Evolutionary conservation across 495 filamentous ascomycete species (phyloP), one percentile per base, ranked within the genome.

Genomic region (Penicillium malachiteum): DNA sequence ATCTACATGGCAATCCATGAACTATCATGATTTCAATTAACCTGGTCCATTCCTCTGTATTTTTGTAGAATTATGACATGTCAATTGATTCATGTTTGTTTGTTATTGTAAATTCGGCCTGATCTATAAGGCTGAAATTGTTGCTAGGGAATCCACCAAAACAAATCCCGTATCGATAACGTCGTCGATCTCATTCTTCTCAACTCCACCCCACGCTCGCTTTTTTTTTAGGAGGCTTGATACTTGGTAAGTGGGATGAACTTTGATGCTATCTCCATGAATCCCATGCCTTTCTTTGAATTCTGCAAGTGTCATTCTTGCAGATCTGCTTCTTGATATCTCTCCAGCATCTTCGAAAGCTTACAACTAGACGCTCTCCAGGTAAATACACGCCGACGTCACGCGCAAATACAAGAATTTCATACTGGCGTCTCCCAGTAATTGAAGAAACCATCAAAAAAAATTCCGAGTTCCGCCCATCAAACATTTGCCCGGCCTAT

Each of bases 121-220:
- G 16, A 17, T 54, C 64, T 60, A 10, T 66, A 14, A 66, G 60
- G 64, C 64, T 13, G 2, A 3, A 6, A 11, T 32, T 40, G 65
- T 67, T 67, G 65, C 65, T 59, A 35, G 62, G 65, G 60, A 57
- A 54, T 52, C 52, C 40, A 49, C 48, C 35, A 59, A 67, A 67
- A 62, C 58, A 67, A 60, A 63, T n/a, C 50, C 44, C 53, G 58
- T 52, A 67, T 65, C 56, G 65, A 67, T 67, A 67, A 65, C 58
- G 59, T 31, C 38, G 46, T 35, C 55, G 37, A 54, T 54, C 52
- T 46, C 47, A 37, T 42, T 49, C 50, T 58, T 55, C 48, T 57
- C 56, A 63, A 59, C 58, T 47, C 45, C 56, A 45, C 58, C 60
- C 49, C 50, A 44, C 50, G 21, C n/a, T 41, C 30, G 11, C 11